Conservation (phyloP, 2,329 filamentous ascomycete species). For the Niveomyces coronatus region DNA sequence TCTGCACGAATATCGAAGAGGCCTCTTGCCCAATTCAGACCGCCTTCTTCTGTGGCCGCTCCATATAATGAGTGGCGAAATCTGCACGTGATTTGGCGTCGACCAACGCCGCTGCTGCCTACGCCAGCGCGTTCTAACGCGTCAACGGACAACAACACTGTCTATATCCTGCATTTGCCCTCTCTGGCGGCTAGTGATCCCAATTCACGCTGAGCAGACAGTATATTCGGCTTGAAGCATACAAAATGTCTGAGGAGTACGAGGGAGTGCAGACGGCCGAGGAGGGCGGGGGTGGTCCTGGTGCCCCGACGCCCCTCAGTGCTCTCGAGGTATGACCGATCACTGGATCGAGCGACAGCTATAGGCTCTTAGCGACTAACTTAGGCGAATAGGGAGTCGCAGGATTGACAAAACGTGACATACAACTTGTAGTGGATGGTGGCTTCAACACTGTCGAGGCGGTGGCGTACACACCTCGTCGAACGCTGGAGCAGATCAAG, state of each 20-base stretch:
- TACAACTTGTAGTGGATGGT: slow-evolving; percentile 83
- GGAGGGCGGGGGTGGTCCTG: slow-evolving; percentile 69
- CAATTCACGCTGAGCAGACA: background rate
- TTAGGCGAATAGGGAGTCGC: slow-evolving; percentile 56
- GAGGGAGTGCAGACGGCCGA: slow-evolving; percentile 59
- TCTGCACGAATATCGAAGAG: too few relatives aligned
- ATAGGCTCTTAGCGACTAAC: slow-evolving; percentile 10
- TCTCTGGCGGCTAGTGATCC: too few relatives aligned
- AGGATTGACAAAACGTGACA: slow-evolving; percentile 88
- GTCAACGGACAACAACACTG: slow-evolving; percentile 8
- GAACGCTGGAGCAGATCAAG: slow-evolving; percentile 87
- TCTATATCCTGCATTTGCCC: background rate
- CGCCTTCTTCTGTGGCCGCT: too few relatives aligned
- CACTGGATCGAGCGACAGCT: background rate
- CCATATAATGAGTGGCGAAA: background rate
- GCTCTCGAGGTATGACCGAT: slow-evolving; percentile 64
- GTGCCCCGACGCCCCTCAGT: slow-evolving; percentile 81
- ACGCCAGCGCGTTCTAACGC: slow-evolving; percentile 7
- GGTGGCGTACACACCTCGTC: slow-evolving; percentile 80
- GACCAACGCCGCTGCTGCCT: slow-evolving; percentile 5
- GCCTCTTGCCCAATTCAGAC: too few relatives aligned
- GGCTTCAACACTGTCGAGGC: slow-evolving; percentile 94
- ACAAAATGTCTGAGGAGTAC: slow-evolving; percentile 41
- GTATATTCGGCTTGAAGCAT: background rate
- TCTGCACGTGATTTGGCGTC: slow-evolving; percentile 8